Percentiles rank a stretch among this genome's conserved stretches.
phyloP scores from a whole-genome alignment of 2,329 filamentous ascomycete genomes.

The Colletotrichum brevisporum region DNA sequence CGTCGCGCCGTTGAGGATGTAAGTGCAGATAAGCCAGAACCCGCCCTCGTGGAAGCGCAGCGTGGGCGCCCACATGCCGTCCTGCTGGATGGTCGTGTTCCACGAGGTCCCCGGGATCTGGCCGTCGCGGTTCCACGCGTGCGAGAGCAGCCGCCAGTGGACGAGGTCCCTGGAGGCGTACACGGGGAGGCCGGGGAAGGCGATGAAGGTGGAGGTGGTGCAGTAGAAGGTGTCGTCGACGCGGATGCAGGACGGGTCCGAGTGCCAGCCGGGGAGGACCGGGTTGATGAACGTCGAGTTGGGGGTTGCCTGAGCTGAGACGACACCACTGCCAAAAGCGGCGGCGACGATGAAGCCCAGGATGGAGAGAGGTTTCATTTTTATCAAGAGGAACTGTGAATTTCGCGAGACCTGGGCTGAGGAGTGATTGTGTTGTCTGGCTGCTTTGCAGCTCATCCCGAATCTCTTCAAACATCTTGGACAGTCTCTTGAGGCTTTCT shows the following conservation, averaged over 20 bases:
- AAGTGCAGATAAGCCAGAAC: constrained; percentile 54
- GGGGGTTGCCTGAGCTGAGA: not conserved
- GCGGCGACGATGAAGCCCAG: too few relatives aligned
- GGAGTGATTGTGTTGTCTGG: too few relatives aligned
- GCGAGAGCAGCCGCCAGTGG: constrained; percentile 61
- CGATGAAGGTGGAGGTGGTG: constrained; percentile 65
- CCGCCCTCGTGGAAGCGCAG: constrained; percentile 56
- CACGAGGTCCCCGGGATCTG: constrained; percentile 52
- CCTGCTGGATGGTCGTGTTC: constrained; percentile 30
- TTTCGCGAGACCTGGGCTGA: fast-evolving
- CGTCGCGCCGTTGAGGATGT: not conserved
- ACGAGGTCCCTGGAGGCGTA: constrained; percentile 66
- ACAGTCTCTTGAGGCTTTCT: too few relatives aligned
- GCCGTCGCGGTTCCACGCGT: constrained; percentile 52
- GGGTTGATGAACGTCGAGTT: constrained; percentile 52
- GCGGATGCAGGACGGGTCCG: constrained; percentile 61
- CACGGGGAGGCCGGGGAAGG: constrained; percentile 66
- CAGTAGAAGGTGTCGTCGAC: constrained; percentile 63
- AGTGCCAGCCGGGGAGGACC: constrained; percentile 63
- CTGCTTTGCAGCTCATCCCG: too few relatives aligned
- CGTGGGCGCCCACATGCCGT: constrained; percentile 62
- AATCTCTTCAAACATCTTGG: too few relatives aligned
- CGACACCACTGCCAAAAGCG: not conserved
- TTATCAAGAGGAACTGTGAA: too few relatives aligned
- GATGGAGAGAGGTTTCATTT: too few relatives aligned